Conservation (phyloP, 1,284 basidiomycete species). For the Agaricales sp. region DNA sequence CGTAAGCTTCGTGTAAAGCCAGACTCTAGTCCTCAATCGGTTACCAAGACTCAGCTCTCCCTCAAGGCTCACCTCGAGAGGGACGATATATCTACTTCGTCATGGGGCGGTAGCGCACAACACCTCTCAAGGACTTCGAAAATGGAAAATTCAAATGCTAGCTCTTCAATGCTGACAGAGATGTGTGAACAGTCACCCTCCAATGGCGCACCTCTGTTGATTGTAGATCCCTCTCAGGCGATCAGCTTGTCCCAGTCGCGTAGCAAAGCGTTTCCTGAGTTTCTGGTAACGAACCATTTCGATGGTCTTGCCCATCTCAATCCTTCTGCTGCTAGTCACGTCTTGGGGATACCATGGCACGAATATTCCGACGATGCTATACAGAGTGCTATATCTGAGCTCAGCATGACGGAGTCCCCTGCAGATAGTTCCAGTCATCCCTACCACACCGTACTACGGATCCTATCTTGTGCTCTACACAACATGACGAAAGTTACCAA, state of each 20-base stretch:
- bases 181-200: constrained; percentile 19
- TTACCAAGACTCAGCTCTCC: constrained; percentile 45
- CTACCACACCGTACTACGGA: constrained; percentile 56
- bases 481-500: constrained; percentile 42
- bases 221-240: background rate
- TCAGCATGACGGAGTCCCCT: constrained; percentile 31
- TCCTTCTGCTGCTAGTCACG: constrained; percentile 25
- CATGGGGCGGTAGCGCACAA: constrained; percentile 56
- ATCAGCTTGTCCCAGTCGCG: constrained; percentile 11
- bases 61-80: constrained; percentile 48
- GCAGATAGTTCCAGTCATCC: constrained; percentile 40
- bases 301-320: constrained; percentile 15
- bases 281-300: constrained; percentile 20
- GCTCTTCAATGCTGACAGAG: constrained; percentile 15
- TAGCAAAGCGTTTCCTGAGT: constrained; percentile 24
- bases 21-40: constrained; percentile 18
- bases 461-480: constrained; percentile 55
- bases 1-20: constrained; percentile 26
- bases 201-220: constrained; percentile 12
- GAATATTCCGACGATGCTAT: constrained; percentile 63
- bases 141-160: constrained; percentile 16
- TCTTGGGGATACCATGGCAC: constrained; percentile 60
- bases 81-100: constrained; percentile 23
- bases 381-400: constrained; percentile 42
- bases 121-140: constrained; percentile 35